Base-by-base conservation (phyloP, 441 rosid species). In the Sinapis alba region DNA sequence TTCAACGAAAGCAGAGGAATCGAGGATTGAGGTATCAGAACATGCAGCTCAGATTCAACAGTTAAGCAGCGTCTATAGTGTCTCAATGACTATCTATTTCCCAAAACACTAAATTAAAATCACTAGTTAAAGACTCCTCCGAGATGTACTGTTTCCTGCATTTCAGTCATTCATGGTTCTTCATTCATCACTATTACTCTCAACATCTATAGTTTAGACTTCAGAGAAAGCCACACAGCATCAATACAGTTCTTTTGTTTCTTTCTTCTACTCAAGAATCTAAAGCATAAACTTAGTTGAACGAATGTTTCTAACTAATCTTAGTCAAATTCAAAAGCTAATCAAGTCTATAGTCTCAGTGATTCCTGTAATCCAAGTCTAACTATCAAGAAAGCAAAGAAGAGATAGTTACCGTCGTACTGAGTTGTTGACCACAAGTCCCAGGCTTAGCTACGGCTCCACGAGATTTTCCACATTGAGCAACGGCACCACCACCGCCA, bases 391-490 rank as follows among this genome's bases (percentile, higher is more conserved):
- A 34, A 50, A 71, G 23, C 53, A 26, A 59, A 72, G 76, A 72
- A 65, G 60, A 54, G 23, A 61, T 18, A 38, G 23, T 57, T 72
- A 78, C 81, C 78, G 78, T 72, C 10, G 65, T 43, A 62, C 5
- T 66, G 62, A 72, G 79, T 78, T 78, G 79, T 76, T 78, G 58
- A 72, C 82, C 75, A 62, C 71, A 79, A 65, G 78, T 67, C 21
- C 53, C 60, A 20, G 81, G 76, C 69, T 79, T 82, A 71, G 78
- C 67, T 6, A 80, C 23, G 15, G 62, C 9, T 72, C 76, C 80
- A 3, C 77, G 83, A 19, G 81, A 56, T 64, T 81, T 82, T 5
- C 79, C 82, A 50, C 67, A 59, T 8, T 73, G 82, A 78, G 81
- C 78, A 18, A 79, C 32, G 15, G 28, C 30, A 45, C 5, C 32